phyloP scores from a whole-genome alignment of 305 asterid species.

The Fraxinus velutina region DNA sequence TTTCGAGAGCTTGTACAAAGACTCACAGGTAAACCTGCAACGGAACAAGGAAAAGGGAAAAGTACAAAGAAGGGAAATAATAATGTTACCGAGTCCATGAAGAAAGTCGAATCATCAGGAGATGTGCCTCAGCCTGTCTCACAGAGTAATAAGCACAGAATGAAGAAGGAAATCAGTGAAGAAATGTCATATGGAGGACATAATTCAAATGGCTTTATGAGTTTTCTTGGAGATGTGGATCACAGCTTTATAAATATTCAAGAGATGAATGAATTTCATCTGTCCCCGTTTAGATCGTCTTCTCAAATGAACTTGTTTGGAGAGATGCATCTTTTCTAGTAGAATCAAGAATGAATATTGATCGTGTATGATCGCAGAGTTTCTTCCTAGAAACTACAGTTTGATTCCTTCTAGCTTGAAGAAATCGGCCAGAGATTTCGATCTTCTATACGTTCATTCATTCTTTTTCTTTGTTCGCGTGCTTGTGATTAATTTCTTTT shows the following conservation, averaged over 20 bases:
- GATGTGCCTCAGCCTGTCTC: slow-evolving; percentile 3
- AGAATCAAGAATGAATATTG: not conserved
- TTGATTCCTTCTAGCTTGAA: not conserved
- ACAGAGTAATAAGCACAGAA: slow-evolving; percentile 22
- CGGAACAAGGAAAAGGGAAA: slow-evolving; percentile 15
- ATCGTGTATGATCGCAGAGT: not conserved
- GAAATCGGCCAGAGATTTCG: not conserved
- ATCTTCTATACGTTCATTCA: not conserved
- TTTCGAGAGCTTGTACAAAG: slow-evolving; percentile 72
- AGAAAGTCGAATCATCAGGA: slow-evolving; percentile 16
- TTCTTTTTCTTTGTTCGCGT: not conserved
- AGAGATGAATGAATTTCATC: slow-evolving; percentile 45
- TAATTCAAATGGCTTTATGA: slow-evolving; percentile 31
- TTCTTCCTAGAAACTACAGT: not conserved
- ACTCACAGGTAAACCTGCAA: slow-evolving; percentile 61
- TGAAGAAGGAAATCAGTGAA: slow-evolving; percentile 41
- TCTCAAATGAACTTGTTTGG: slow-evolving; percentile 44
- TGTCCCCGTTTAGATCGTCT: slow-evolving; percentile 38
- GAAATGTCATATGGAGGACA: slow-evolving; percentile 26
- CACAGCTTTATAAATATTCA: slow-evolving; percentile 33
- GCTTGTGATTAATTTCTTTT: not conserved
- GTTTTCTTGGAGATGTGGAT: slow-evolving; percentile 46
- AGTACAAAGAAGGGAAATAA: slow-evolving; percentile 12
- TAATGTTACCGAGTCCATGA: slow-evolving; percentile 21
- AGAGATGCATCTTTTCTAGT: slow-evolving; percentile 47